phyloP scores from a whole-genome alignment of 2,329 filamentous ascomycete species.

The Sarocladiaceae sp. region DNA sequence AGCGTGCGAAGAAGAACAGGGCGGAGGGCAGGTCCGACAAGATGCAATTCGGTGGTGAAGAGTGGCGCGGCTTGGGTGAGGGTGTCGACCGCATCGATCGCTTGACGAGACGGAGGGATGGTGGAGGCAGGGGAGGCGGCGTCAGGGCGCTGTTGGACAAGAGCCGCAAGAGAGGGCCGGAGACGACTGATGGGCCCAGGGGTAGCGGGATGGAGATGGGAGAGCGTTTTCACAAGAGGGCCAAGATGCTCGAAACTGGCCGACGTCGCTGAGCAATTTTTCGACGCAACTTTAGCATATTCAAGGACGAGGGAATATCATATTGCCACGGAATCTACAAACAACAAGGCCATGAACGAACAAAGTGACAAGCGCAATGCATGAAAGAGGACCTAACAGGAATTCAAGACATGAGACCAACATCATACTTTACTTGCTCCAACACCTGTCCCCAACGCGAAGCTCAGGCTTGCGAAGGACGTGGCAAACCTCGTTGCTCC shows the following conservation, averaged over 20 bases:
- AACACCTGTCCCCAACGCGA: too few species aligned
- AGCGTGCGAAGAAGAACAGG: slow-evolving; percentile 58
- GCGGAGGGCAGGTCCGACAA: slow-evolving; percentile 42
- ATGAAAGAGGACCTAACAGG: too few species aligned
- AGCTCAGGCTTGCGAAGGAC: too few species aligned
- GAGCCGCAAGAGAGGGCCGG: slow-evolving; percentile 73
- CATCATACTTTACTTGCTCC: too few species aligned
- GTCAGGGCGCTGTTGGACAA: slow-evolving; percentile 65
- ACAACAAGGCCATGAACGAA: too few species aligned
- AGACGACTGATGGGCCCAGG: slow-evolving; percentile 62
- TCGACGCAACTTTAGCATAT: not conserved
- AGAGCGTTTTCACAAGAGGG: slow-evolving; percentile 65
- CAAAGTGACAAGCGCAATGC: too few species aligned
- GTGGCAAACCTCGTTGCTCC: too few species aligned
- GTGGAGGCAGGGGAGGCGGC: slow-evolving; percentile 42
- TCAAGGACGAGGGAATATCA: not conserved
- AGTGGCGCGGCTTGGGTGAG: slow-evolving; percentile 81
- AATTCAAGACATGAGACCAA: too few species aligned
- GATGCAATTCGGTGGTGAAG: slow-evolving; percentile 81
- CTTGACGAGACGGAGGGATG: slow-evolving; percentile 65
- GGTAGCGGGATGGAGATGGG: slow-evolving; percentile 63
- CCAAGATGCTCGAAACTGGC: slow-evolving; percentile 48
- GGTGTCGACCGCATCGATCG: slow-evolving; percentile 81
- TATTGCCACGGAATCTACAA: not conserved
- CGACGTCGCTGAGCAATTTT: slow-evolving; percentile 21